phyloP scores from a whole-genome alignment of 1,284 basidiomycete species.

The Malassezia obtusa region DNA sequence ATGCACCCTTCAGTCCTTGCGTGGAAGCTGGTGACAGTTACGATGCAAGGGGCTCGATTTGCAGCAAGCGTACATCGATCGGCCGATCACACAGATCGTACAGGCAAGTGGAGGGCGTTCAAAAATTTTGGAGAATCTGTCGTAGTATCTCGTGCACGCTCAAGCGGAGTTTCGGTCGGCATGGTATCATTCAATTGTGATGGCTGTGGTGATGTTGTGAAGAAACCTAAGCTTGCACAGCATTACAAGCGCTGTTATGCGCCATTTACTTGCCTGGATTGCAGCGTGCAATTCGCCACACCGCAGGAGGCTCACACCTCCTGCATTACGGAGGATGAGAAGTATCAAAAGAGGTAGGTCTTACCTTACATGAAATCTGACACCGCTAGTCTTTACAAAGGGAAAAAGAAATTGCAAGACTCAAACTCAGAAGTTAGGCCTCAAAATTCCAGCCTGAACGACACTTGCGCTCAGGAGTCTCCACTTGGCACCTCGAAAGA shows the following conservation, averaged over 20 bases:
- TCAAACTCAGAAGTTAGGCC: background rate
- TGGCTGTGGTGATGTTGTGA: conserved; percentile 44
- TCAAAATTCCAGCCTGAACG: too few relatives aligned
- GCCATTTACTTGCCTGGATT: conserved; percentile 45
- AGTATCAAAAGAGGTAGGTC: conserved; percentile 38
- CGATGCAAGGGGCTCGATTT: background rate
- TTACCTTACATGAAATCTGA: background rate
- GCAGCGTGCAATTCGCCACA: conserved; percentile 33
- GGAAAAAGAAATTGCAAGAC: conserved; percentile 6
- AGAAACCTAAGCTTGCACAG: conserved; percentile 46
- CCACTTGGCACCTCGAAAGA: too few relatives aligned
- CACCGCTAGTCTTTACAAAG: conserved; percentile 12
- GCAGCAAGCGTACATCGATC: too few relatives aligned
- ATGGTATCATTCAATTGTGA: conserved; percentile 47
- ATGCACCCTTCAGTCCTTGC: background rate
- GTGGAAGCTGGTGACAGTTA: background rate
- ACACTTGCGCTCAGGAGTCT: too few relatives aligned
- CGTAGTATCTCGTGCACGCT: background rate
- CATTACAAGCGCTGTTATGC: conserved; percentile 41
- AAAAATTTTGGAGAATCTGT: background rate
- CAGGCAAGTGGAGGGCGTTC: background rate
- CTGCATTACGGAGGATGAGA: conserved; percentile 47
- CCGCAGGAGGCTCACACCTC: conserved; percentile 41
- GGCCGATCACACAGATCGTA: background rate
- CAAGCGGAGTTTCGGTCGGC: background rate